Evolutionary conservation across 139 green algal species (phyloP).

Genomic region (Nannochloris sp.): DNA sequence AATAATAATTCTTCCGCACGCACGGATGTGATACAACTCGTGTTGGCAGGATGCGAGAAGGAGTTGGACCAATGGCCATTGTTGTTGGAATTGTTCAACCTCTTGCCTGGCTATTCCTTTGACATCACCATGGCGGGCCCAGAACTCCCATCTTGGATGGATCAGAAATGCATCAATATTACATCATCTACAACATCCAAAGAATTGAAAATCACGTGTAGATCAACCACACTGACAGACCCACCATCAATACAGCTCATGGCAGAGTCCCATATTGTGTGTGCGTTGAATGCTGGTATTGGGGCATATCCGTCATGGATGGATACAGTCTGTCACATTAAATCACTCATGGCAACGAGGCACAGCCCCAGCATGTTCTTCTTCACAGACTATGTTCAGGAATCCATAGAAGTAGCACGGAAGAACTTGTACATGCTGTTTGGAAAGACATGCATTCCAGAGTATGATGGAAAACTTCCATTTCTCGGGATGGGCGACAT

Average conservation of each 20-base stretch:
- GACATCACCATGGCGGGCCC: not conserved
- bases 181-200: too few species aligned
- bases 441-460: not conserved
- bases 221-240: too few species aligned
- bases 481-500: too few species aligned
- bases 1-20: too few species aligned
- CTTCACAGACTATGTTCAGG: slow-evolving; percentile 1
- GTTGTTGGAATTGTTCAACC: not conserved
- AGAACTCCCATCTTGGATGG: not conserved
- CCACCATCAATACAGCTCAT: too few species aligned
- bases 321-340: not conserved
- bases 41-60: not conserved
- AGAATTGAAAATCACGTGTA: too few species aligned
- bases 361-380: not conserved
- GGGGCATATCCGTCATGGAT: not conserved
- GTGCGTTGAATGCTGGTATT: not conserved
- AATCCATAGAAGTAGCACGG: not conserved
- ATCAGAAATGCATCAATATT: not conserved
- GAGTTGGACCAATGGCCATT: not conserved
- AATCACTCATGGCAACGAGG: not conserved
- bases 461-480: too few species aligned
- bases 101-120: not conserved
- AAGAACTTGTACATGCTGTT: slow-evolving; percentile 1
- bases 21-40: not conserved
- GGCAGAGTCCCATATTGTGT: not conserved